These are phyloP conservation scores for Ascocoryne sarcoides DNA, from an alignment of 2,329 filamentous ascomycete genomes.

Conservation along the genomic window DNA sequence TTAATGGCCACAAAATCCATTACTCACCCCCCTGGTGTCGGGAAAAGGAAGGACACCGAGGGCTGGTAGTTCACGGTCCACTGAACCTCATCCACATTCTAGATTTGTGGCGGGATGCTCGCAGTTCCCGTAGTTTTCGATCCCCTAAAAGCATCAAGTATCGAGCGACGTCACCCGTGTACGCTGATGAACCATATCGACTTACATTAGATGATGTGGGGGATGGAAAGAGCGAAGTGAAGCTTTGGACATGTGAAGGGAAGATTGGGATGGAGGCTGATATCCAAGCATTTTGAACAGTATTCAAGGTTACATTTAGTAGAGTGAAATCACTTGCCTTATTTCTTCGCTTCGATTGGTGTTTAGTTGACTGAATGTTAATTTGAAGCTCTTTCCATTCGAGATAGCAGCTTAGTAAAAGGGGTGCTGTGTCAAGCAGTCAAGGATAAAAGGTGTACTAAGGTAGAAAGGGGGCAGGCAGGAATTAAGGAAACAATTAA, in stretches of 20 bases:
- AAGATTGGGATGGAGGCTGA: not conserved
- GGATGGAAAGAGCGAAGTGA: slow-evolving; percentile 19
- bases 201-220: slow-evolving; percentile 33
- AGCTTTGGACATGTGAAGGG: not conserved
- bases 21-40: slow-evolving; percentile 51
- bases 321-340: too few relatives aligned
- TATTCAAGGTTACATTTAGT: too few relatives aligned
- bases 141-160: slow-evolving; percentile 37
- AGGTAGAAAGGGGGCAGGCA: too few relatives aligned
- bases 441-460: too few relatives aligned
- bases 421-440: too few relatives aligned
- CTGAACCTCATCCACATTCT: slow-evolving; percentile 66
- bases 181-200: slow-evolving; percentile 39
- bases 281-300: too few relatives aligned
- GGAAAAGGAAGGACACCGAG: slow-evolving; percentile 48
- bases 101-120: slow-evolving; percentile 52
- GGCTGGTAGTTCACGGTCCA: slow-evolving; percentile 72
- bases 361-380: too few relatives aligned
- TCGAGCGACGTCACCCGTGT: slow-evolving; percentile 40
- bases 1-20: slow-evolving; percentile 82
- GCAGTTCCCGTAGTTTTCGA: slow-evolving; percentile 14
- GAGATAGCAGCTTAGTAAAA: too few relatives aligned
- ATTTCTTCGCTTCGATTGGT: too few relatives aligned
- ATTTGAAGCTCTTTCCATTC: too few relatives aligned
- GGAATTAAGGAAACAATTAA: too few relatives aligned